Base-by-base conservation (phyloP, 2,329 filamentous ascomycete species). In the Talaromyces sp. region DNA sequence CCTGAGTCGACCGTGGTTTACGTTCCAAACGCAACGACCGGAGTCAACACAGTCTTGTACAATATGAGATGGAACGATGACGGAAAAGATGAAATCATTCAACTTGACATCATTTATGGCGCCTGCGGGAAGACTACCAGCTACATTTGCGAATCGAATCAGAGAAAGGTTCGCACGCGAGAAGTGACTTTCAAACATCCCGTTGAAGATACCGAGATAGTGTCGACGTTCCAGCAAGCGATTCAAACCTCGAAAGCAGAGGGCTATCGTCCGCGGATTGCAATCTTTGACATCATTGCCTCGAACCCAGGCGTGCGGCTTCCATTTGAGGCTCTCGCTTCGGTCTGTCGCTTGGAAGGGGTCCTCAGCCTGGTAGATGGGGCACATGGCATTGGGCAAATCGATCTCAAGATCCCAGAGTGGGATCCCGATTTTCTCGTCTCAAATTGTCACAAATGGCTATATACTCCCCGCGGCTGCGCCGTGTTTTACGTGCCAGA, bases 391-490 rank as follows among this genome's bases (percentile, higher is more conserved):
- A 75, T 93, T 29, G 91, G 91, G 4, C 88, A 93, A 72, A 78
- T 95, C 9, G 77, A 81, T 1, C 70, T 95, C 4, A 81, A 92
- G 67, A 72, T 95, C 0, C 52, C 66, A 1, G 70, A 73, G 1
- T 74, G 89, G 1, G 83, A 92, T 60, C 86, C 90, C 0, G 91
- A 96, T 70, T 95, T 93, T 74, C 89, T 93, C 68, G 80, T 91
- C 8, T 86, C 80, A 51, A 95, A 95, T 69, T 88, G 84, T 59
- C 89, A 93, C 76, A 94, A 93, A 75, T 96, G 91, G 91, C 82
- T 95, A 3, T 85, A 84, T 63, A 82, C 83, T 0, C 90, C 91
- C 0, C 83, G 90, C 17, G 86, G 85, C 3, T 91, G 88, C 67
- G 90, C 90, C 4, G 76, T 91, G 3, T 82, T 96, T 56, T 87